Evolutionary conservation across 73 alveolate genomes (phyloP).

Genomic region (Paramecium caudatum): DNA sequence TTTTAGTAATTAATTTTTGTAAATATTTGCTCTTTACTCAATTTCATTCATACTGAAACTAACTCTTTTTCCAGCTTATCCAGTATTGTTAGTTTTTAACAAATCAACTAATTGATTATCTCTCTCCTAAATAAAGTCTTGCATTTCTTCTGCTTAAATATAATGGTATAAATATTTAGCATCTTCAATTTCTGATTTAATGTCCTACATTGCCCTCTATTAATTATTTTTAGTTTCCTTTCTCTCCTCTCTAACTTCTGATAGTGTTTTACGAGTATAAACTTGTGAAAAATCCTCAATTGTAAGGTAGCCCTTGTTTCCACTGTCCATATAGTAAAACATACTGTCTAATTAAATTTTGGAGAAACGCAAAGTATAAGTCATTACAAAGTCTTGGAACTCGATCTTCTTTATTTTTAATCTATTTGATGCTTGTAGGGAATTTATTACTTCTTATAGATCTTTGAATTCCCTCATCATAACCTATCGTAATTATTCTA

Average conservation of each 20-base stretch:
- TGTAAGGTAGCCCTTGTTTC: background rate
- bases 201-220: background rate
- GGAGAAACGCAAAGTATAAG: conserved; percentile 36
- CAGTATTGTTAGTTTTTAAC: background rate
- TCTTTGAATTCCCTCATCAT: conserved; percentile 33
- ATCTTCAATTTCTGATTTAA: conserved; percentile 48
- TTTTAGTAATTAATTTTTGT: conserved; percentile 8
- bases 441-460: conserved; percentile 1
- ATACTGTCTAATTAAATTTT: conserved; percentile 11
- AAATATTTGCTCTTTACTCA: conserved; percentile 7
- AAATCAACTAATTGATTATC: conserved; percentile 44
- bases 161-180: conserved; percentile 65
- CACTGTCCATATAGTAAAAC: conserved; percentile 40
- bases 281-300: conserved; percentile 47
- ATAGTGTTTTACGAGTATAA: background rate
- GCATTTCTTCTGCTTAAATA: conserved; percentile 53
- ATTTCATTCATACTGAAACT: conserved; percentile 46
- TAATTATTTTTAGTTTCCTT: conserved; percentile 19
- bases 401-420: conserved; percentile 11
- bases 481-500: conserved; percentile 36
- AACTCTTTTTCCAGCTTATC: conserved; percentile 13
- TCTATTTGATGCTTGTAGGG: conserved; percentile 29
- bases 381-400: conserved; percentile 22
- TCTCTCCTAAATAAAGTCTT: conserved; percentile 27
- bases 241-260: background rate